Percentiles rank a stretch among this genome's conserved stretches.
Evolutionary conservation across 140 eudicot genomes (phyloP).

Genomic region (Flaveria floridana): DNA sequence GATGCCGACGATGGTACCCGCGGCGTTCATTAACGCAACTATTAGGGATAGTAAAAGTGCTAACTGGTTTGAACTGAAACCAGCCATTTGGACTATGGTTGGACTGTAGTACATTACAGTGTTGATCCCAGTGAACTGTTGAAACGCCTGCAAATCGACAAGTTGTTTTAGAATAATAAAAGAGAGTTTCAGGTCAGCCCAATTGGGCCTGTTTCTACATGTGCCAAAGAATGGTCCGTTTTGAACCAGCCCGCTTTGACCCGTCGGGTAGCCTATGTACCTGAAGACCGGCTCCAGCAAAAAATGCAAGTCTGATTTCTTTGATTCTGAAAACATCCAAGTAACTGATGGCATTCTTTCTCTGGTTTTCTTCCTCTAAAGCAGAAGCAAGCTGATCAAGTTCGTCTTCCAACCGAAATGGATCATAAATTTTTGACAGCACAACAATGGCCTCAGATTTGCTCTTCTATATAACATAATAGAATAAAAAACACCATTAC

Average conservation of each 20-base stretch:
- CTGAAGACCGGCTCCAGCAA: slow-evolving; percentile 97
- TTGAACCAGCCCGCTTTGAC: background rate
- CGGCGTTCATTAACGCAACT: slow-evolving; percentile 73
- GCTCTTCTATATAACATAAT: slow-evolving; percentile 47
- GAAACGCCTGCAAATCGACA: slow-evolving; percentile 71
- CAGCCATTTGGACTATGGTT: slow-evolving; percentile 97
- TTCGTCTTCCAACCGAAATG: slow-evolving; percentile 72
- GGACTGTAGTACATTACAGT: slow-evolving; percentile 99
- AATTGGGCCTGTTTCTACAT: background rate
- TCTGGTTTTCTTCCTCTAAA: slow-evolving; percentile 66
- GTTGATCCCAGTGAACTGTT: slow-evolving; percentile 91
- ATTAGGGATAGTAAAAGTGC: slow-evolving; percentile 85
- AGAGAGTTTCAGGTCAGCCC: background rate
- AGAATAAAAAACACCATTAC: slow-evolving; percentile 7
- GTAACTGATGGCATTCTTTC: slow-evolving; percentile 51
- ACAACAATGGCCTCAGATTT: slow-evolving; percentile 81
- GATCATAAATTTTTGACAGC: slow-evolving; percentile 85
- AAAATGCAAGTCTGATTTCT: slow-evolving; percentile 83
- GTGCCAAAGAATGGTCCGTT: background rate
- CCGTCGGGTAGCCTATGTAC: slow-evolving; percentile 30
- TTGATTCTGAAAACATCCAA: slow-evolving; percentile 62
- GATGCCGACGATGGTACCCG: slow-evolving; percentile 74
- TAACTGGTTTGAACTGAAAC: slow-evolving; percentile 74
- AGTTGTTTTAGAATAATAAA: background rate
- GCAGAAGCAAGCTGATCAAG: slow-evolving; percentile 71